phyloP scores from a whole-genome alignment of 176 grass and related monocot genomes.

The Oryza nivara region DNA sequence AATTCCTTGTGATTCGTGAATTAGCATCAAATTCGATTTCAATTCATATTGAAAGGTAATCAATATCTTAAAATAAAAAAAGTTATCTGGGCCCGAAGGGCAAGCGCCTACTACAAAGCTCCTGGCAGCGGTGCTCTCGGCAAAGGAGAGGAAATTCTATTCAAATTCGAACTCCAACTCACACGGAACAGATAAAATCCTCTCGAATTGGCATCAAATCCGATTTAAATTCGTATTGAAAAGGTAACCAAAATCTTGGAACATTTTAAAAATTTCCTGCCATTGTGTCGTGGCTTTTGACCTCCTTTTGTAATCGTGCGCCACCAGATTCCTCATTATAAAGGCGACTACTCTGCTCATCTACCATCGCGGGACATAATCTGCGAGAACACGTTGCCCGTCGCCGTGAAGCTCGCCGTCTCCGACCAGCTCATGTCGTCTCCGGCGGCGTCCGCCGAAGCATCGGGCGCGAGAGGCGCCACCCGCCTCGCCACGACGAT shows the following conservation, averaged over 20 bases:
- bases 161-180: background rate
- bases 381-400: constrained; percentile 42
- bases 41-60: background rate
- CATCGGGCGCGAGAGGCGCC: background rate
- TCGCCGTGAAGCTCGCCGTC: background rate
- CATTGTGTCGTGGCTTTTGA: background rate
- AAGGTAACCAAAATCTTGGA: background rate
- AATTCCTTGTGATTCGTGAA: background rate
- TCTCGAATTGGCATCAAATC: background rate
- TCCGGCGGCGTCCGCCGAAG: background rate
- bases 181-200: background rate
- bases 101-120: too few relatives aligned
- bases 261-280: background rate
- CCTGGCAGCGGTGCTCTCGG: too few relatives aligned
- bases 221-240: background rate
- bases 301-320: background rate
- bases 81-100: too few relatives aligned
- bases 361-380: constrained; percentile 26
- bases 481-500: constrained; percentile 8
- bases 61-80: too few relatives aligned
- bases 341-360: background rate
- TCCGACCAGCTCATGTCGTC: background rate
- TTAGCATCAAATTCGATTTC: background rate
- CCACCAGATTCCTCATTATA: background rate
- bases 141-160: too few relatives aligned